phyloP scores from a whole-genome alignment of 352 stramenopile species.

The Saprolegnia diclina region DNA sequence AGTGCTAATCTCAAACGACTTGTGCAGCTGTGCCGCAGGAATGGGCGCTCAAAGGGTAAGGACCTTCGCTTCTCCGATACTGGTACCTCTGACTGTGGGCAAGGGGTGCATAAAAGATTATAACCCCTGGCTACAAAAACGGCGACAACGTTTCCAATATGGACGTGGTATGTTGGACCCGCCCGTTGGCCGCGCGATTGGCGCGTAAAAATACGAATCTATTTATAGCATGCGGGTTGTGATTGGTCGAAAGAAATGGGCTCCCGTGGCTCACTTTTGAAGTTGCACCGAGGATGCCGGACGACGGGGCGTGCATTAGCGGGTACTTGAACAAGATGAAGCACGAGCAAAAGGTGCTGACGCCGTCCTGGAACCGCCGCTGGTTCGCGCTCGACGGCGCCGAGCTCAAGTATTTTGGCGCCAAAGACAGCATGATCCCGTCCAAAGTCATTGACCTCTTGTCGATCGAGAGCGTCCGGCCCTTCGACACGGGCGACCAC shows the following conservation, averaged over 20 bases:
- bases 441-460: conserved; percentile 73
- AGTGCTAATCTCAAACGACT: too few species aligned
- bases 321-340: conserved; percentile 86
- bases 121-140: too few species aligned
- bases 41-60: too few species aligned
- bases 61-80: too few species aligned
- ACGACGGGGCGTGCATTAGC: conserved; percentile 38
- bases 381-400: conserved; percentile 72
- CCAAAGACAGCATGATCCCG: conserved; percentile 48
- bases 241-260: background rate
- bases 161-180: too few species aligned
- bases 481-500: conserved; percentile 79
- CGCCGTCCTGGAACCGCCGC: conserved; percentile 73
- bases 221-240: background rate
- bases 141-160: too few species aligned
- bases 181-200: too few species aligned
- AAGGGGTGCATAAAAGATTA: too few species aligned
- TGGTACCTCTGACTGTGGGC: too few species aligned
- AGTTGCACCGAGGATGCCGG: background rate
- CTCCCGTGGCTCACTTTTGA: background rate
- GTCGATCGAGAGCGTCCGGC: conserved; percentile 65
- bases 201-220: background rate
- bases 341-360: conserved; percentile 54
- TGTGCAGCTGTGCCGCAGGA: too few species aligned
- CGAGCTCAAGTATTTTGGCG: conserved; percentile 75